A percentile compares a stretch with the other conserved stretches of the same genome.
Evolutionary conservation across 768 basidiomycete genomes (phyloP).

Genomic region (Suillus plorans): DNA sequence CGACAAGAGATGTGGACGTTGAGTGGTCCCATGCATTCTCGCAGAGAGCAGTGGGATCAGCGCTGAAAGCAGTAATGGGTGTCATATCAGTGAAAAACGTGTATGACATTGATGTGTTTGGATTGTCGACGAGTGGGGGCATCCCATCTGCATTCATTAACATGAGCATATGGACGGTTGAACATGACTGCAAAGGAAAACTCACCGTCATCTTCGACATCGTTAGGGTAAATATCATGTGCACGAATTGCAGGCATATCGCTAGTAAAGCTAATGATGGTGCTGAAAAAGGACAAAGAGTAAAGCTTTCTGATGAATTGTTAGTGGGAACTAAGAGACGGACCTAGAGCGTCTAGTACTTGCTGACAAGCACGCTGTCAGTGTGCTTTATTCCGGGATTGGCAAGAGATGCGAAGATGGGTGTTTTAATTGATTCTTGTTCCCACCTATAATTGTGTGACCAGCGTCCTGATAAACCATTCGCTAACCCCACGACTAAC

Average conservation of each 20-base stretch:
- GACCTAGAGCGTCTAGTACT: constrained; percentile 28
- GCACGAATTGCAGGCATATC: constrained; percentile 30
- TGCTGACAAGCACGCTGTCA: constrained; percentile 19
- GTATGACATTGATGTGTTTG: constrained; percentile 51
- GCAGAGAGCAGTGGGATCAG: constrained; percentile 34
- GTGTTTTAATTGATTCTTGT: constrained; percentile 24
- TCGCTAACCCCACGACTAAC: neutral
- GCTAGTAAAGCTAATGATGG: constrained; percentile 2
- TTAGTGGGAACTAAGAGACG: constrained; percentile 14
- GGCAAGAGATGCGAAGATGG: constrained; percentile 30
- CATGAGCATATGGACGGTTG: neutral
- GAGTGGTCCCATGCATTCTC: constrained; percentile 33
- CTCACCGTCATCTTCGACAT: constrained; percentile 39
- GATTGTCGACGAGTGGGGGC: constrained; percentile 55
- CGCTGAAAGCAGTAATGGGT: constrained; percentile 46
- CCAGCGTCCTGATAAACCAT: neutral
- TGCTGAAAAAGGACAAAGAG: neutral
- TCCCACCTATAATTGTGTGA: constrained; percentile 24
- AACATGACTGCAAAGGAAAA: neutral
- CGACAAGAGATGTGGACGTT: constrained; percentile 19
- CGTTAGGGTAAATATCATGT: constrained; percentile 23
- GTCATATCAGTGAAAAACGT: constrained; percentile 66
- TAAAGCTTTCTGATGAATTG: neutral
- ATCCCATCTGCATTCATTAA: constrained; percentile 39
- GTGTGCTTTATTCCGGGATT: constrained; percentile 37